Evolutionary conservation across 208 protist genomes (phyloP), one percentile per base, ranked within the genome.

Genomic region (Phytomonas sp.): DNA sequence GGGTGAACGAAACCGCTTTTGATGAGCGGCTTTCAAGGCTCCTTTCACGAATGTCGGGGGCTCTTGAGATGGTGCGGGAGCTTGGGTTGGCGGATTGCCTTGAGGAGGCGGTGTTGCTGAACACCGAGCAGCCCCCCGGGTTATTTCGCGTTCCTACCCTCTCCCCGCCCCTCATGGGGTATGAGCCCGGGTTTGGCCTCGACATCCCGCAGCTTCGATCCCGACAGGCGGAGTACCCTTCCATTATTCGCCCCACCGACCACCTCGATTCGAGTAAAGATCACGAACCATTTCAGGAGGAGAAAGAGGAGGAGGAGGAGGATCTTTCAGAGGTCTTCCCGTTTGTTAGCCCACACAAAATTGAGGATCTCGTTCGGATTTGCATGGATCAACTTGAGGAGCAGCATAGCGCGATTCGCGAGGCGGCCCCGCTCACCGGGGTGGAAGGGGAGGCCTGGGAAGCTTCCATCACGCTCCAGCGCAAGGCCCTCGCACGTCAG

Each of bases 381-480:
- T 79, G 77, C 56, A 49, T 37, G 59, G 67, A 63, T n/a, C 34
- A 72, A 40, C 79, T 93, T 60, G 82, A 89, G 71, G 73, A 70
- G 62, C 72, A 83, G 61, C 87, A 89, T 67, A 87, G 85, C 10
- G 78, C 75, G 34, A 68, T 93, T 37, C 88, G 91, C 11, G 80
- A 82, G 72, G 77, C 86, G 1, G 82, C 81, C 0, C 91, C 88
- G 14, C 31, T 88, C 23, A 94, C 91, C 0, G 91, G 91, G 0
- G 85, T 92, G 37, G 88, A 94, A 66, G 91, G 91, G 1, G 88
- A 96, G 72, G 87, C 77, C 30, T 93, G 82, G 81, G 88, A 92
- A 65, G 83, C 85, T 14, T 93, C 92, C 68, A 78, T 91, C n/a
- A 86, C 86, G 29, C 76, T 96, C 36, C 84, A 94, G 78, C 75